A percentile compares a stretch with the other conserved stretches of the same genome.
Conservation (phyloP, 179 eudicot genomes). For the Patellifolia procumbens region DNA sequence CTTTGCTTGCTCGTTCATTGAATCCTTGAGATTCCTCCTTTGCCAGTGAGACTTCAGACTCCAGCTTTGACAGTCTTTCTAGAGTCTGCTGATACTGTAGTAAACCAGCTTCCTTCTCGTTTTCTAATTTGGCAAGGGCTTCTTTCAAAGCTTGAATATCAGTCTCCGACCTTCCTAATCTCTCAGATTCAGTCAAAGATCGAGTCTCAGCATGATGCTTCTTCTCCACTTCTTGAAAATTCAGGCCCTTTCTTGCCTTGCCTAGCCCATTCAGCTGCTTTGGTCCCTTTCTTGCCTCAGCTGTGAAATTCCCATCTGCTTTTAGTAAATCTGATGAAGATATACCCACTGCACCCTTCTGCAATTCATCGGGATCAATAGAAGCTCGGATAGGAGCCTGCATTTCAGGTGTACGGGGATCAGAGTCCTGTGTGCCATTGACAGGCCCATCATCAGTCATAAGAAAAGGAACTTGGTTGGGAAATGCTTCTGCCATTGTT, state of each 20-base stretch:
- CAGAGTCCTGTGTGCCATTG: constrained; percentile 41
- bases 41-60: constrained; percentile 61
- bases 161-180: constrained; percentile 57
- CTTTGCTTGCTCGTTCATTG: constrained; percentile 66
- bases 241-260: constrained; percentile 63
- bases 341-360: constrained; percentile 39
- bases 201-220: constrained; percentile 23
- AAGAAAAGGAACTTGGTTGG: constrained; percentile 56
- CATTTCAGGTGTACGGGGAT: constrained; percentile 68
- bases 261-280: constrained; percentile 44
- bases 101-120: constrained; percentile 74
- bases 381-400: constrained; percentile 37
- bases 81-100: constrained; percentile 60
- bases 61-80: constrained; percentile 66
- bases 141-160: constrained; percentile 73
- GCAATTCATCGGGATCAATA: constrained; percentile 42
- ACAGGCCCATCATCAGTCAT: constrained; percentile 59
- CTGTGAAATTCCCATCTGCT: constrained; percentile 41
- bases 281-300: constrained; percentile 37
- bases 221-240: constrained; percentile 56
- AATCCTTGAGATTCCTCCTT: constrained; percentile 62
- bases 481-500: constrained; percentile 85
- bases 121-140: constrained; percentile 69
- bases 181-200: constrained; percentile 46
- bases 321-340: constrained; percentile 40